phyloP scores from a whole-genome alignment of 768 basidiomycete genomes.

The Kwoniella dendrophila region DNA sequence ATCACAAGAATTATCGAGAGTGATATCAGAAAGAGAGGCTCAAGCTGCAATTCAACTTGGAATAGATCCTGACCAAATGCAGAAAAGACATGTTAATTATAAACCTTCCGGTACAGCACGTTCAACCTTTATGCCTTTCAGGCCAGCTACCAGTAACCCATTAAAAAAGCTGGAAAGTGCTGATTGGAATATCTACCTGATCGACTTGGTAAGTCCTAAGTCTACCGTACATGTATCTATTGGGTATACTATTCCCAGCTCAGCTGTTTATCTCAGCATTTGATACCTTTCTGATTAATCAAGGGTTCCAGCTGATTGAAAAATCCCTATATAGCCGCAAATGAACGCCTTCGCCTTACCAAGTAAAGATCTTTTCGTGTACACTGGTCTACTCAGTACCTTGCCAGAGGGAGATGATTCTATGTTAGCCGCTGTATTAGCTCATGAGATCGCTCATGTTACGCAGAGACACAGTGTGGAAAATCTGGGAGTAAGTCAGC shows the following conservation, averaged over 20 bases:
- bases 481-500: conserved; percentile 54
- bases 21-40: conserved; percentile 50
- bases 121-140: conserved; percentile 55
- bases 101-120: conserved; percentile 45
- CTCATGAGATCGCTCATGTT: conserved; percentile 59
- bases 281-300: too few species aligned
- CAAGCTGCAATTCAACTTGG: conserved; percentile 3
- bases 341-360: conserved; percentile 59
- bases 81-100: conserved; percentile 20
- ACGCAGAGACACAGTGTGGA: conserved; percentile 60
- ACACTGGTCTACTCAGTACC: conserved; percentile 58
- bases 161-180: conserved; percentile 55
- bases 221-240: neutral
- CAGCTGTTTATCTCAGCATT: too few species aligned
- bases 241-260: too few species aligned
- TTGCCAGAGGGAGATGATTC: conserved; percentile 57
- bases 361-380: conserved; percentile 59
- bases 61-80: neutral
- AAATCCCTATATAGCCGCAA: conserved; percentile 39
- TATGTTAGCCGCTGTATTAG: conserved; percentile 58
- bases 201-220: conserved; percentile 55
- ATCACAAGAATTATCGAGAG: conserved; percentile 40
- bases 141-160: conserved; percentile 57
- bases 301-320: neutral
- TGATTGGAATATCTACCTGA: conserved; percentile 59